Evolutionary conservation across 2,329 filamentous ascomycete species (phyloP), one percentile per base, ranked within the genome.

Genomic region (Clonostachys rhizophaga): DNA sequence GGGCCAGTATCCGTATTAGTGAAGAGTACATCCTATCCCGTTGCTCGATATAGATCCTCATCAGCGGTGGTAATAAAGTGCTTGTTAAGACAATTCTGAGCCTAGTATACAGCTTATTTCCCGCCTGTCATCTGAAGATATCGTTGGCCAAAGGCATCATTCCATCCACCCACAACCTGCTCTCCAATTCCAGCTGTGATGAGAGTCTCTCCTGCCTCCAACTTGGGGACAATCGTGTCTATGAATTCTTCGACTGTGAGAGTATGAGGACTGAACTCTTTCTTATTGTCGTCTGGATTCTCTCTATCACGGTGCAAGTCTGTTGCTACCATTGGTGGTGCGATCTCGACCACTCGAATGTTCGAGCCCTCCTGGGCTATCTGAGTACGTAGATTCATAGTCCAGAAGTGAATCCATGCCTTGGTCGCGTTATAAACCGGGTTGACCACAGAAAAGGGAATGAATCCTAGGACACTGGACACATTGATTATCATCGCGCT

Each of bases 371-470:
- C 60, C 12, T 62, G 57, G 41, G 61, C 55, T 1, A 82, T 59
- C 55, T 82, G 78, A 2, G 70, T 70, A 6, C 78, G 65, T 20
- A 83, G 54, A 41, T 75, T 78, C 69, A 81, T 72, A 24, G 63
- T 73, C 69, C 72, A 81, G 57, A 74, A 81, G 54, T 81, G 77
- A 37, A 79, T 36, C 73, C 71, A 83, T 0, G 77, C 74, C 54
- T 83, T 84, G 3, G 76, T 81, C 4, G 72, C 78, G 54, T 79
- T 79, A 59, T 83, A 83, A 1, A 81, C 72, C 0, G 76, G 78
- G 53, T 79, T 83, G 51, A 80, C 69, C 48, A 80, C 62, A 4
- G 64, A 69, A 48, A 73, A 71, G 0, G 79, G 78, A 0, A 75
- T 60, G 50, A 71, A 81, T 5, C 72, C 79, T 1, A 83, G 65